Evolutionary conservation across 2,329 filamentous ascomycete species (phyloP).

Genomic region (Venturia effusa): DNA sequence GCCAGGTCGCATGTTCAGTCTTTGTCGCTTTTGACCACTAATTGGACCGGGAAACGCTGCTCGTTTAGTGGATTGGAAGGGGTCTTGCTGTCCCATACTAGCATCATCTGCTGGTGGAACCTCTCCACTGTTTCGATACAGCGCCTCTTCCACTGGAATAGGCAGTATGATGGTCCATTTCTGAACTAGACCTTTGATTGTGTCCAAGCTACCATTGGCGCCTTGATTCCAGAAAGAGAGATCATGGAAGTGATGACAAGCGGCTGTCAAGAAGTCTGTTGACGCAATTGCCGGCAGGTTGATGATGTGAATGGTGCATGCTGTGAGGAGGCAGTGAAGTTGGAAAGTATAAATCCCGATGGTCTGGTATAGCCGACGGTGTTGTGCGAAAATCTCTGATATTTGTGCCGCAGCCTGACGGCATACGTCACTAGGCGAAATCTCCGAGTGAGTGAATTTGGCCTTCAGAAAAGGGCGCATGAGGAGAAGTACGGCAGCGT

Average conservation of each 20-base stretch:
- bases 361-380: slow-evolving; percentile 30
- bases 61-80: slow-evolving; percentile 12
- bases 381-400: slow-evolving; percentile 29
- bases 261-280: slow-evolving; percentile 36
- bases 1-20: neutral
- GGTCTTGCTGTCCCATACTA: neutral
- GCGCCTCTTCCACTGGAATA: slow-evolving; percentile 15
- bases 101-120: neutral
- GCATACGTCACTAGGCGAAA: slow-evolving; percentile 56
- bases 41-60: slow-evolving; percentile 8
- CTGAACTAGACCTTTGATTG: slow-evolving; percentile 15
- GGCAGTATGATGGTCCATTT: slow-evolving; percentile 18
- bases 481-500: slow-evolving; percentile 59
- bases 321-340: slow-evolving; percentile 11
- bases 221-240: slow-evolving; percentile 14
- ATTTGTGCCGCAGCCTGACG: slow-evolving; percentile 37
- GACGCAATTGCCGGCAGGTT: slow-evolving; percentile 16
- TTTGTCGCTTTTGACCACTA: neutral
- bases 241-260: slow-evolving; percentile 18
- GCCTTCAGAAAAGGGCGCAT: slow-evolving; percentile 65
- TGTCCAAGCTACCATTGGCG: slow-evolving; percentile 14
- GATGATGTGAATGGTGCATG: slow-evolving; percentile 12
- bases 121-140: slow-evolving; percentile 14
- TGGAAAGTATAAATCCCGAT: slow-evolving; percentile 10
- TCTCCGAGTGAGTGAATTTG: slow-evolving; percentile 42